phyloP scores from a whole-genome alignment of 345 rosid genomes.

The Noccaea caerulescens region DNA sequence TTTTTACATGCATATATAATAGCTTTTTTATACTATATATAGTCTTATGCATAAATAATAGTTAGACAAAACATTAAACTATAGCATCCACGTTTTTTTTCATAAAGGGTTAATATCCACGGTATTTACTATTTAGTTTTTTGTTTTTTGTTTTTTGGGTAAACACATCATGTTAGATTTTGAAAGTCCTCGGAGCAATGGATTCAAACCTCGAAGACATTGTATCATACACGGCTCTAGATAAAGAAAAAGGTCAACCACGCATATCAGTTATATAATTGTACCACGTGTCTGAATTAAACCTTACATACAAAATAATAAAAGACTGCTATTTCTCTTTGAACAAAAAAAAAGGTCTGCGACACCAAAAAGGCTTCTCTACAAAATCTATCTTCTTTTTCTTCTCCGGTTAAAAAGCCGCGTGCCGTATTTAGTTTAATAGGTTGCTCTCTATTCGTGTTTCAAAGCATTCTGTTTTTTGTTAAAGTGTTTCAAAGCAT shows the following conservation, averaged over 20 bases:
- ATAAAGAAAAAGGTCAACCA: constrained; percentile 16
- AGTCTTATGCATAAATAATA: too few species aligned
- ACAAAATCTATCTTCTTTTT: constrained; percentile 7
- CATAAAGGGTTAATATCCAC: too few species aligned
- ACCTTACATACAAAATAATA: constrained; percentile 17
- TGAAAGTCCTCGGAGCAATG: constrained; percentile 27
- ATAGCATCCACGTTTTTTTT: too few species aligned
- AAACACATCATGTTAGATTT: constrained; percentile 12
- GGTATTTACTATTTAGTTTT: too few species aligned
- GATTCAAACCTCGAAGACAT: constrained; percentile 18
- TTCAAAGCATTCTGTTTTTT: too few species aligned
- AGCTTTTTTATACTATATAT: too few species aligned
- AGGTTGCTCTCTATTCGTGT: not conserved
- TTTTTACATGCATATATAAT: too few species aligned
- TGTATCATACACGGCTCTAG: constrained; percentile 9
- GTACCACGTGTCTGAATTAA: constrained; percentile 29
- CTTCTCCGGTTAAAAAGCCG: constrained; percentile 9
- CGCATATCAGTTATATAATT: constrained; percentile 17
- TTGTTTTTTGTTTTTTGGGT: not conserved
- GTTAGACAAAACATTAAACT: too few species aligned
- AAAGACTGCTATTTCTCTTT: not conserved
- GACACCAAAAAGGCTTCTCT: constrained; percentile 7
- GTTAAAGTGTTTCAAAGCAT: not conserved
- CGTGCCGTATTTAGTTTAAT: not conserved
- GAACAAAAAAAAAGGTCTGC: not conserved